Evolutionary conservation across 2,329 filamentous ascomycete genomes (phyloP).

Genomic region (Clarireedia paspali): DNA sequence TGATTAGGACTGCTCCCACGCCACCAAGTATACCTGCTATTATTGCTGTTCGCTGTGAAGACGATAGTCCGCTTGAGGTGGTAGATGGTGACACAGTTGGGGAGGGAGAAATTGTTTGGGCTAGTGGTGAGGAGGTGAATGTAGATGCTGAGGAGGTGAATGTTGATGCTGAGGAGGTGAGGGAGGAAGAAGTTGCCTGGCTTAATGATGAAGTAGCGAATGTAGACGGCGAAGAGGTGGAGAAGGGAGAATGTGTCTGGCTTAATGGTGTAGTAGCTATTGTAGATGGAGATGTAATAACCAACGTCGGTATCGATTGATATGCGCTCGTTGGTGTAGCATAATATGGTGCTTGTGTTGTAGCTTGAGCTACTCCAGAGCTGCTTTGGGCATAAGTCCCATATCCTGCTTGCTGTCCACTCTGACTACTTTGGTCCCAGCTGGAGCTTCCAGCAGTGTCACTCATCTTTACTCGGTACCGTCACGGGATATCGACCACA

Average conservation of each 20-base stretch:
- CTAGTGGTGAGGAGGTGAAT: too few relatives aligned
- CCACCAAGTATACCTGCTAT: slow-evolving; percentile 18
- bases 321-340: background rate
- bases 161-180: too few relatives aligned
- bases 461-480: background rate
- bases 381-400: background rate
- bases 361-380: background rate
- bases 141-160: too few relatives aligned
- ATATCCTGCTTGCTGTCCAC: background rate
- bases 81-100: background rate
- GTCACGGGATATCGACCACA: too few relatives aligned
- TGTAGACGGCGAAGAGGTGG: background rate
- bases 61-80: slow-evolving; percentile 7
- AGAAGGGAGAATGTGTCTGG: background rate
- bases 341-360: background rate
- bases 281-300: slow-evolving; percentile 1
- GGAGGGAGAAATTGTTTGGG: too few relatives aligned
- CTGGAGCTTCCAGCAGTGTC: background rate
- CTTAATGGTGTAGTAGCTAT: slow-evolving; percentile 7
- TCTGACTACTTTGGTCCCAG: background rate
- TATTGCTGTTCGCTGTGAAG: slow-evolving; percentile 10
- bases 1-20: slow-evolving; percentile 12
- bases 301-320: slow-evolving; percentile 6
- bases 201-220: too few relatives aligned
- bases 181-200: too few relatives aligned